These are phyloP conservation scores for Viola pubescens DNA, from an alignment of 441 rosid species.

Conservation along the genomic window DNA sequence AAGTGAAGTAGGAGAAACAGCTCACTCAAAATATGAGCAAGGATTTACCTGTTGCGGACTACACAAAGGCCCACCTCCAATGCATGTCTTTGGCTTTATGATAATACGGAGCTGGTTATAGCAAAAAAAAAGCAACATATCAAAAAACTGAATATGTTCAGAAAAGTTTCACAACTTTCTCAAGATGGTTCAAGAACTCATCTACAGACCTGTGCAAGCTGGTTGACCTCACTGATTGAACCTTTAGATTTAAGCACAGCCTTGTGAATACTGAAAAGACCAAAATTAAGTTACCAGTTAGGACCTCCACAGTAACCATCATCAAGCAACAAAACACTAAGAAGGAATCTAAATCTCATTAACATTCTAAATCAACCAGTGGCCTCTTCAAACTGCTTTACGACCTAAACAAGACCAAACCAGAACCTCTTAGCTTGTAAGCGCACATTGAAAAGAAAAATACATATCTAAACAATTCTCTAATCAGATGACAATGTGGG, in stretches of 20 bases:
- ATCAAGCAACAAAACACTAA: too few species aligned
- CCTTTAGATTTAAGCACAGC: slow-evolving; percentile 82
- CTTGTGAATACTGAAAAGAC: slow-evolving; percentile 64
- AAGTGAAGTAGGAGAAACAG: slow-evolving; percentile 12
- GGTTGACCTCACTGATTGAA: slow-evolving; percentile 76
- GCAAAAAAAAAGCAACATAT: slow-evolving; percentile 20
- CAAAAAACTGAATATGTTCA: slow-evolving; percentile 17
- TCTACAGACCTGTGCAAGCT: slow-evolving; percentile 88
- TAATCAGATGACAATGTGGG: too few species aligned
- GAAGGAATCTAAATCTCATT: too few species aligned
- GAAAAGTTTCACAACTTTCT: not conserved
- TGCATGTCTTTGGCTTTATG: slow-evolving; percentile 70
- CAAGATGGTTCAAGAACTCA: slow-evolving; percentile 18
- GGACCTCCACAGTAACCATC: not conserved
- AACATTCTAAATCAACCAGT: too few species aligned
- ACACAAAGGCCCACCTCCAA: slow-evolving; percentile 76
- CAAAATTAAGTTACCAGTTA: slow-evolving; percentile 16
- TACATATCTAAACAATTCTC: too few species aligned
- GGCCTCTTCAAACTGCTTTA: too few species aligned
- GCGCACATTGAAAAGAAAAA: too few species aligned
- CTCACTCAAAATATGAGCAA: slow-evolving; percentile 15
- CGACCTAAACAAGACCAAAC: too few species aligned
- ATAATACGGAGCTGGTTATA: slow-evolving; percentile 77
- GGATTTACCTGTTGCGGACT: slow-evolving; percentile 78
- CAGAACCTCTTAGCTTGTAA: too few species aligned